Evolutionary conservation across 2,329 filamentous ascomycete species (phyloP).

Genomic region (Rhexocercosporidium sp.): DNA sequence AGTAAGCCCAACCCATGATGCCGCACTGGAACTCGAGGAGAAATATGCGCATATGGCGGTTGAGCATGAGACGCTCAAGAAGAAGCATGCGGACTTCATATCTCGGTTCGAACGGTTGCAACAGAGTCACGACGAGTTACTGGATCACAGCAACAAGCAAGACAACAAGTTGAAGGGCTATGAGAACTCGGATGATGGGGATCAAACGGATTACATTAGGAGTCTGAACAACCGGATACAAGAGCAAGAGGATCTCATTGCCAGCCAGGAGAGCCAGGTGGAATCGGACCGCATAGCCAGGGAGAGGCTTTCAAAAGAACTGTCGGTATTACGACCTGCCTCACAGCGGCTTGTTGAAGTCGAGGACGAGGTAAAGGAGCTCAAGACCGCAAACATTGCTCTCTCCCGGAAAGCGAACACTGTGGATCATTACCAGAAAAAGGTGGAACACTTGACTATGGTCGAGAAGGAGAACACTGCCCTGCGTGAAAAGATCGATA

Average conservation of each 20-base stretch:
- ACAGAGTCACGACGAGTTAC: conserved; percentile 64
- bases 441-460: conserved; percentile 61
- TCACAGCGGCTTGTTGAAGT: conserved; percentile 56
- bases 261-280: conserved; percentile 69
- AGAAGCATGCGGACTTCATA: conserved; percentile 62
- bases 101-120: conserved; percentile 65
- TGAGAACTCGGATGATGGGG: conserved; percentile 52
- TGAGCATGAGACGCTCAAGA: conserved; percentile 61
- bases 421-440: conserved; percentile 66
- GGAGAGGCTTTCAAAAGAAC: conserved; percentile 54
- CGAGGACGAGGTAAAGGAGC: conserved; percentile 63
- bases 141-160: conserved; percentile 58
- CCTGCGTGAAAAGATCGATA: conserved; percentile 59
- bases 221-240: conserved; percentile 61
- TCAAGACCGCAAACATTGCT: conserved; percentile 62
- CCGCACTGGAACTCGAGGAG: conserved; percentile 51
- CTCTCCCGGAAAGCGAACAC: conserved; percentile 67
- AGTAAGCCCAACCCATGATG: conserved; percentile 24
- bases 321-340: conserved; percentile 52
- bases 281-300: conserved; percentile 54
- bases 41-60: conserved; percentile 47
- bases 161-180: conserved; percentile 51
- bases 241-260: conserved; percentile 75
- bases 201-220: conserved; percentile 57
- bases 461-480: conserved; percentile 61